These are phyloP conservation scores for Chaetomidium leptoderma DNA, from an alignment of 495 filamentous ascomycete species.

Conservation along the genomic window DNA sequence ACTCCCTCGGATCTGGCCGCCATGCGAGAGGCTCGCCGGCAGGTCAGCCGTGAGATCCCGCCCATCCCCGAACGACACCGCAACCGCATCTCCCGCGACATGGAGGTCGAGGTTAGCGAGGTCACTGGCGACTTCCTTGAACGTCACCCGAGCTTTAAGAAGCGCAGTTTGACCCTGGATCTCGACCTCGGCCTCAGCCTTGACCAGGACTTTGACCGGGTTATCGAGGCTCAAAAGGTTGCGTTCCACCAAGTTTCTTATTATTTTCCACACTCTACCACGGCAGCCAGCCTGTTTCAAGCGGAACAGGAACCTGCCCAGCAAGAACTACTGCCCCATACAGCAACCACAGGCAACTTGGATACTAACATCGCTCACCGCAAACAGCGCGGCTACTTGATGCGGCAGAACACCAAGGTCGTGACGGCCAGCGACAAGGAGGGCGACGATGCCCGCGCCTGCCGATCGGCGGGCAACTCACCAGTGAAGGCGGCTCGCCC, in stretches of 20 bases:
- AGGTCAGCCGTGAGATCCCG: conserved; percentile 71
- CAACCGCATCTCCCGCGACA: conserved; percentile 46
- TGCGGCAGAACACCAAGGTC: conserved; percentile 97
- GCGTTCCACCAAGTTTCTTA: conserved; percentile 52
- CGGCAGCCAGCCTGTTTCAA: conserved; percentile 9
- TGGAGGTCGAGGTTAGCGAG: conserved; percentile 31
- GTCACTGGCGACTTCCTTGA: conserved; percentile 40
- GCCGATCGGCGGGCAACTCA: conserved; percentile 63
- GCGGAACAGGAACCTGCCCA: not conserved
- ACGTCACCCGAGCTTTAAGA: conserved; percentile 55
- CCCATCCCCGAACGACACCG: conserved; percentile 58
- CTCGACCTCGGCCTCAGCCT: conserved; percentile 79
- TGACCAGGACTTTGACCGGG: conserved; percentile 87
- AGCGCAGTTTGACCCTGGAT: conserved; percentile 62
- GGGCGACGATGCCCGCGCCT: conserved; percentile 46
- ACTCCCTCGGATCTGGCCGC: conserved; percentile 78
- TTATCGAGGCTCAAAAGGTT: conserved; percentile 99
- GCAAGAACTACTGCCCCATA: conserved; percentile 12
- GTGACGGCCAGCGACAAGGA: conserved; percentile 78
- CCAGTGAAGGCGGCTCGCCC: conserved; percentile 67
- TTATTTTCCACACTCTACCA: conserved; percentile 36
- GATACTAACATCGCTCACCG: conserved; percentile 55
- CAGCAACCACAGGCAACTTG: conserved; percentile 12
- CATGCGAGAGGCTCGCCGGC: conserved; percentile 82
- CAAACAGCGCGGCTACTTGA: conserved; percentile 92